Evolutionary conservation across 768 basidiomycete species (phyloP).

Genomic region (Tulasnella sp.): DNA sequence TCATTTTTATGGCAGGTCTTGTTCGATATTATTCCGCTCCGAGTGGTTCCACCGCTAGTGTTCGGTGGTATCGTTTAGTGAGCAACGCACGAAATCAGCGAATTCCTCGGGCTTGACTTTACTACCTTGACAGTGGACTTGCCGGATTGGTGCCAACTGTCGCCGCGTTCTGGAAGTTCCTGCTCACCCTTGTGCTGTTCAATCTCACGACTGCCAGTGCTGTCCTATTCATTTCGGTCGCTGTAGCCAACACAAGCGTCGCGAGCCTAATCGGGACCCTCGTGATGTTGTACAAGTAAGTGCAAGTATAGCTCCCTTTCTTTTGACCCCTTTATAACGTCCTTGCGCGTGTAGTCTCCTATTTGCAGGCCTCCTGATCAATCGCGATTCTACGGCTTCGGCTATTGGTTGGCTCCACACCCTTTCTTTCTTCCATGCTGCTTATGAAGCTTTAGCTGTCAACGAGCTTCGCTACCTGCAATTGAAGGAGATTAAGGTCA

Average conservation of each 20-base stretch:
- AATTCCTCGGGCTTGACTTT: not conserved
- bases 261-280: constrained; percentile 91
- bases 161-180: constrained; percentile 93
- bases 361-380: constrained; percentile 92
- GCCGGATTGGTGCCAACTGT: constrained; percentile 91
- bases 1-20: constrained; percentile 45
- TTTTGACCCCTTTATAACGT: not conserved
- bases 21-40: constrained; percentile 90
- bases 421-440: constrained; percentile 96
- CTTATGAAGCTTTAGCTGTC: constrained; percentile 93
- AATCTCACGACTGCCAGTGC: constrained; percentile 92
- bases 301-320: constrained; percentile 12
- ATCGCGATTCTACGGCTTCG: constrained; percentile 69
- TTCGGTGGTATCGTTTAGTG: constrained; percentile 88
- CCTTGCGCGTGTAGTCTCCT: constrained; percentile 47
- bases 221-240: constrained; percentile 80
- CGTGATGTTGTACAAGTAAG: constrained; percentile 97
- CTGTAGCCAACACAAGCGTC: constrained; percentile 74
- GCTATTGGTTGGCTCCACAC: constrained; percentile 79
- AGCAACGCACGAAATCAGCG: not conserved
- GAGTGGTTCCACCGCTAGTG: constrained; percentile 88
- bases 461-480: constrained; percentile 93
- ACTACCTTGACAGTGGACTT: constrained; percentile 36
- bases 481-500: constrained; percentile 78
- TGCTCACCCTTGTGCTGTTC: constrained; percentile 90